These are phyloP conservation scores for Clathrus columnatus DNA, from an alignment of 768 basidiomycete genomes.

Conservation along the genomic window DNA sequence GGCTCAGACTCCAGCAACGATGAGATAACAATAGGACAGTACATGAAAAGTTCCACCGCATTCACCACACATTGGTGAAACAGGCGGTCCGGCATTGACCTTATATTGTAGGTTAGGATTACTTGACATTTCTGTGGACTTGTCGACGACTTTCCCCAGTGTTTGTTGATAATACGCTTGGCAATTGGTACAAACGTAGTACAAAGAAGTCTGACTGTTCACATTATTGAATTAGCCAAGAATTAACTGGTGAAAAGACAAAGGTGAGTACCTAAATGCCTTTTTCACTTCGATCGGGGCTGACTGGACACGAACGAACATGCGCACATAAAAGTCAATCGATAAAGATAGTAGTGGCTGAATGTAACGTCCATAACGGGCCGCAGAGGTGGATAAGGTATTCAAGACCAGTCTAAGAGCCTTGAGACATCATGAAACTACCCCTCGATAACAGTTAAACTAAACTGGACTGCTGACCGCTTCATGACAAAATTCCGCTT, in stretches of 20 bases:
- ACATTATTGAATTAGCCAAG: constrained; percentile 7
- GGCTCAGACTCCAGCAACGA: neutral
- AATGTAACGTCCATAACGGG: constrained; percentile 88
- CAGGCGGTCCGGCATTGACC: constrained; percentile 59
- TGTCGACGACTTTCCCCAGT: constrained; percentile 66
- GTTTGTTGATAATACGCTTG: constrained; percentile 78
- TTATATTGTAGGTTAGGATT: constrained; percentile 61
- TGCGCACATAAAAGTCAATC: constrained; percentile 93
- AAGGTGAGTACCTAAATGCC: constrained; percentile 51
- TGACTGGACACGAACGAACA: constrained; percentile 75
- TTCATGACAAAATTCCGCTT: constrained; percentile 95
- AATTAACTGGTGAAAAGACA: neutral
- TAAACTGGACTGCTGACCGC: constrained; percentile 41
- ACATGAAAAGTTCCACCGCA: constrained; percentile 76
- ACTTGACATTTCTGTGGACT: constrained; percentile 44
- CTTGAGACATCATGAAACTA: constrained; percentile 29
- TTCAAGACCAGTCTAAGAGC: constrained; percentile 88
- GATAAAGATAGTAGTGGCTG: constrained; percentile 83
- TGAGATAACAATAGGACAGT: constrained; percentile 18
- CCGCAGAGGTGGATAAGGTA: constrained; percentile 75
- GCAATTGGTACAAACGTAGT: constrained; percentile 80
- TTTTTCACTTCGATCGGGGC: constrained; percentile 81
- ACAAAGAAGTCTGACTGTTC: constrained; percentile 72
- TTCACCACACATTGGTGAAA: constrained; percentile 64
- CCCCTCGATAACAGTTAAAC: constrained; percentile 1